Base-by-base conservation (phyloP, 805 yeast species). In the Saccharomycopsis selenospora region DNA sequence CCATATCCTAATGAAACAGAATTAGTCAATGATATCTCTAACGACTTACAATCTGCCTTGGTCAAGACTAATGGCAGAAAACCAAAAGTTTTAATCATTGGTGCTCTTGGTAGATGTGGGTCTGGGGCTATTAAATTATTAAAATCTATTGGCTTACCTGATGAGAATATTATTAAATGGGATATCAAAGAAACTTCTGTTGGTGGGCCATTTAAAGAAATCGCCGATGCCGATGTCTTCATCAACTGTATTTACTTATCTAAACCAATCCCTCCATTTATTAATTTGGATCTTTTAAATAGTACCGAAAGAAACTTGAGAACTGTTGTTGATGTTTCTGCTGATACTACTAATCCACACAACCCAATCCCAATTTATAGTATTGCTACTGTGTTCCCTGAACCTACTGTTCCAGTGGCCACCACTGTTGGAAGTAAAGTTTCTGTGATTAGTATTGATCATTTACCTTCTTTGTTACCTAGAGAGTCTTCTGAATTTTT, bases 101-200 rank as follows among this genome's bases (percentile, higher is more conserved):
- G 99, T 63, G 99, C 99, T 24, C 75, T 90, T 52, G 99, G 99
- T 56, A 85, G 99, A 73, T 93, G 98, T 71, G 99, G 99, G 48
- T 81, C 95, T 10, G 99, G 99, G 64, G 98, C 99, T 28, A 72
- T 88, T 58, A 95, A 85, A 56, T 73, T 90, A 49, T 77, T 87
- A 68, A 75, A 72, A 53, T 84, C 84, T 69, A 82, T 76, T 49
- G 99, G 99, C 51, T 70, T 93, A 50, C 96, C 98, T 47, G 93
- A 86, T 40, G 77, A 70, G 49, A 83, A 87, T 67, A 79, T 93
- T 54, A 64, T 76, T 59, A 85, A 86, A 72, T 93, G 99, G 99
- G 99, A 93, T 68, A 88, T 93, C 77, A 78, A 85, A 52, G 99
- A 93, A 73, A 93, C 99, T 51, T 82, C 93, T 57, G 80, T 76